These are phyloP conservation scores for Fusarium sp. DNA, from an alignment of 2,329 filamentous ascomycete genomes.

Conservation along the genomic window DNA sequence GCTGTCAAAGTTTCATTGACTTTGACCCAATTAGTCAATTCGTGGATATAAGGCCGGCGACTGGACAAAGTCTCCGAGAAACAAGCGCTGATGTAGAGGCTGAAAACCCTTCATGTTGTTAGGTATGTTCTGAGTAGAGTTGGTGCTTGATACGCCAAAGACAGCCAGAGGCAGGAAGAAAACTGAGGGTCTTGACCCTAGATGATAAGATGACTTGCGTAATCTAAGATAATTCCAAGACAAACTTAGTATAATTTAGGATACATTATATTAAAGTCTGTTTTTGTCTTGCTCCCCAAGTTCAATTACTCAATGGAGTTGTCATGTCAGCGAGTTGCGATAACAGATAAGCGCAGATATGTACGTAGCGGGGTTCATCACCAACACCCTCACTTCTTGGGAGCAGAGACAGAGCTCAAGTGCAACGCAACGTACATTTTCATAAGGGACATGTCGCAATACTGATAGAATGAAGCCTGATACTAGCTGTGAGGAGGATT, in stretches of 20 bases:
- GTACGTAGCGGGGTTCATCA: background rate
- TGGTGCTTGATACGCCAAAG: background rate
- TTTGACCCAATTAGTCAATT: background rate
- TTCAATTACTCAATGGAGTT: background rate
- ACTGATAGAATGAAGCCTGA: accelerated
- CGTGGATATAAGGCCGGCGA: background rate
- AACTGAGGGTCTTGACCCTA: background rate
- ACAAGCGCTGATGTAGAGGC: background rate
- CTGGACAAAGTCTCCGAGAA: no score
- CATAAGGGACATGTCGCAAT: accelerated
- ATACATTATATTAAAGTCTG: accelerated
- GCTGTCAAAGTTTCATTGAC: background rate
- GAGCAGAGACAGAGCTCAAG: no score
- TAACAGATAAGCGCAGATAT: background rate
- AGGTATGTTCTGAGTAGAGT: background rate
- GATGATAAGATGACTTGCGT: background rate
- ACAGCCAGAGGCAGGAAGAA: background rate
- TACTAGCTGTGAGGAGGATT: accelerated
- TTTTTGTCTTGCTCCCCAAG: background rate
- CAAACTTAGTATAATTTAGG: no score
- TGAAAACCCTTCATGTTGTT: accelerated
- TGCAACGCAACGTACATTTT: background rate
- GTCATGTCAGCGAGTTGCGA: background rate
- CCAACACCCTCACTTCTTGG: no score
- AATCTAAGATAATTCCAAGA: accelerated